Conservation (phyloP, 2,329 filamentous ascomycete species). For the Aspergillus novoparasiticus region DNA sequence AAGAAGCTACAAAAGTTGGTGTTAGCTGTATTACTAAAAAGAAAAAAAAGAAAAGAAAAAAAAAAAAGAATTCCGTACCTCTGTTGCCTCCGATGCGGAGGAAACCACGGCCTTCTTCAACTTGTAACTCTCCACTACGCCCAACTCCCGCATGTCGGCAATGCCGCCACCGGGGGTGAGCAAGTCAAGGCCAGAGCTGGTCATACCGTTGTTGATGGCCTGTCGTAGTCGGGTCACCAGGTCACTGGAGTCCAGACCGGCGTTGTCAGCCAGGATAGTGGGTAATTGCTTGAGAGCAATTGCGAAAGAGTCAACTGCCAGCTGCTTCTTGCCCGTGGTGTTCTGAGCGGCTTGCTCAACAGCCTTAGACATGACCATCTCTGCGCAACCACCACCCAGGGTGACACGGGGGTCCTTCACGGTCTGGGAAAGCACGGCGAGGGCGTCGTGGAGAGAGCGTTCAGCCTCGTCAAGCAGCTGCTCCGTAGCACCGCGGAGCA, state of each 20-base stretch:
- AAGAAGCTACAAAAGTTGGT: slow-evolving; percentile 62
- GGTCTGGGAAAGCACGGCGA: slow-evolving; percentile 95
- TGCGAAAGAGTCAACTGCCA: slow-evolving; percentile 89
- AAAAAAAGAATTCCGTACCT: slow-evolving; percentile 61
- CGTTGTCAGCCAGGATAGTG: slow-evolving; percentile 96
- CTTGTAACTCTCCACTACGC: slow-evolving; percentile 98
- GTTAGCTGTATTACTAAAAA: slow-evolving; percentile 18
- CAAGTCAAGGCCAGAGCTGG: slow-evolving; percentile 86
- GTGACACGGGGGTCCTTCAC: slow-evolving; percentile 93
- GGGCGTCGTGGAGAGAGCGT: slow-evolving; percentile 90
- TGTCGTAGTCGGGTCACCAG: slow-evolving; percentile 89
- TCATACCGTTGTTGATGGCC: slow-evolving; percentile 92
- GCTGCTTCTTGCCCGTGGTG: slow-evolving; percentile 93
- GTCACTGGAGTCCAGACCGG: slow-evolving; percentile 92
- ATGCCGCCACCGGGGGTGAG: slow-evolving; percentile 88
- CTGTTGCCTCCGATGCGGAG: slow-evolving; percentile 92
- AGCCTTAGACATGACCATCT: slow-evolving; percentile 99
- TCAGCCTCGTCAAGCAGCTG: slow-evolving; percentile 97
- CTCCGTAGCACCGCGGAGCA: slow-evolving; percentile 92
- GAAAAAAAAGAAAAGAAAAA: not conserved
- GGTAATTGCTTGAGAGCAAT: slow-evolving; percentile 88
- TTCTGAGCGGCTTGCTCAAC: slow-evolving; percentile 92
- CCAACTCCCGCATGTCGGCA: slow-evolving; percentile 91
- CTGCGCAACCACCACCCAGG: slow-evolving; percentile 90
- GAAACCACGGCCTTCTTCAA: slow-evolving; percentile 97